Base-by-base conservation (phyloP, 305 asterid species). In the Stenogyne calaminthoides region DNA sequence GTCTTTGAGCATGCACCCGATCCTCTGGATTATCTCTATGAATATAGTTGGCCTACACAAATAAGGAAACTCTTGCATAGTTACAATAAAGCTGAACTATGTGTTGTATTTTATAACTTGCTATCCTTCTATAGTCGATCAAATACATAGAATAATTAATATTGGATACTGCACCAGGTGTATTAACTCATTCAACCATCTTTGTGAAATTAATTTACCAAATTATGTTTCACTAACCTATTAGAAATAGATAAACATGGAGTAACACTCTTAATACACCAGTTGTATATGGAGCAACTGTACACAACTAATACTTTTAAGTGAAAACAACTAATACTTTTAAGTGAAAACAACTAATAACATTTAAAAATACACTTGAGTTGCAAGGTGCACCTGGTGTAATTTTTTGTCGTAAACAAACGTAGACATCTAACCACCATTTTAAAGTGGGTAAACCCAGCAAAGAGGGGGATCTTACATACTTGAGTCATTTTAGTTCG, bases 21-120 rank as follows among this genome's bases (percentile, higher is more conserved):
- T 72, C 78, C 99, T 90, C 83, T 95, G 97, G 54, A 92, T 95
- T 56, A 94, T 92, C 89, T 94, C 98, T 63, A 94, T 78, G 81
- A 94, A 94, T 67, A 94, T 83, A 4, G 99, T 92, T 39, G 97
- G 99, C 85, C 99, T 93, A 89, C 77, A 80, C 39, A 37, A 3
- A 56, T 25, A 8, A 69, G 20, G 57, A 5, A 37, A 69, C 19
- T 10, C 22, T 0, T 5, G 16, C 11, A 22, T 16, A 0, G 10
- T 15, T 69, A 22, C 56, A 19, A 19, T 32, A 37, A 34, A 15
- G 54, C 18, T 42, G 29, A 52, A 32, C 20, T 9, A 4, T 12
- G 52, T 46, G 36, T 32, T 32, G 36, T 44, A 16, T 42, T 14
- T 42, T 40, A 9, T 9, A 9, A 10, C 47, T 40, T 9, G 47